Evolutionary conservation across 148 eudicot genomes (phyloP), one percentile per base, ranked within the genome.

Genomic region (Gaultheria prostrata): DNA sequence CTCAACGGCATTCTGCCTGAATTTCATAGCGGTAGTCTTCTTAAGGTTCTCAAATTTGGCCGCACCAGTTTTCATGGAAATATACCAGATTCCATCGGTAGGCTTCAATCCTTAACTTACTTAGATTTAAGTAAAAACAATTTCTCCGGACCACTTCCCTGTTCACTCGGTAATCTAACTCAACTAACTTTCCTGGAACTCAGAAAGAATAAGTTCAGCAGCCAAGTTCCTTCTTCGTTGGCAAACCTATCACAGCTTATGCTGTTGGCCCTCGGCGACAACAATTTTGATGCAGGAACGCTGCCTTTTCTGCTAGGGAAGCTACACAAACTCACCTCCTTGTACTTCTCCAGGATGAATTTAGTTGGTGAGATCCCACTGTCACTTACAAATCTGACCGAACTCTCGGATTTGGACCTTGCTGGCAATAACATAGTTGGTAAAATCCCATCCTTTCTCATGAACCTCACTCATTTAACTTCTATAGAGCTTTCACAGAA

Each of bases 321-420:
- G 45, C 46, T 71, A 12, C 45, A 33, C 6, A 71, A 71, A 71
- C 75, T 71, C 45, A 28, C 75, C 17, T 3, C 0, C 35, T 71
- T 71, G 75, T 12, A 1, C 3, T 32, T 71, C 1, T 0, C 1
- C 17, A 2, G 0, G 13, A 30, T 30, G 43, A 71, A 71, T 71
- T 71, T 71, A 33, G 39, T 30, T 30, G 75, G 75, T 28, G 75
- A 71, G 39, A 71, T 71, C 39, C 75, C 75, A 24, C 12, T 59
- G 15, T 87, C 48, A 54, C 76, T 87, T 32, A 13, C 63, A 32
- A 87, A 85, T 59, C 76, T 81, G 4, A 87, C 85, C 56, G n/a
- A 81, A 63, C 82, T 85, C 13, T 21, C 43, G 13, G 0, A 1
- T 14, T 18, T 85, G 26, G 7, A 4, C 14, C 32, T 89, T 14